Evolutionary conservation across 495 filamentous ascomycete species (phyloP).

Genomic region (Penicillium atrosanguineum): DNA sequence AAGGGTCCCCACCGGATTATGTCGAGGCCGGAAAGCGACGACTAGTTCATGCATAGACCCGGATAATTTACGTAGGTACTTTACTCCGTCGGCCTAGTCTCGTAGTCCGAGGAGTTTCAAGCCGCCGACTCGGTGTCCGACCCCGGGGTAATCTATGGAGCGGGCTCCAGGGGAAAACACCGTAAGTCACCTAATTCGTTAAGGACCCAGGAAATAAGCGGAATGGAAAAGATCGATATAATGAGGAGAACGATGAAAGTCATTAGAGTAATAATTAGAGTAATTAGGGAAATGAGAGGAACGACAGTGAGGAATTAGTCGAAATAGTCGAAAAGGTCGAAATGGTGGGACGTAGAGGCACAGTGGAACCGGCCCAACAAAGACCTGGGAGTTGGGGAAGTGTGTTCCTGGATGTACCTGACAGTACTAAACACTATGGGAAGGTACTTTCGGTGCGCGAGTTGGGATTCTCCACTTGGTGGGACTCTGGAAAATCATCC

Average conservation of each 20-base stretch:
- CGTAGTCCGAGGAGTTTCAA: not conserved
- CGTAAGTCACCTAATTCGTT: not conserved
- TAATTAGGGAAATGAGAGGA: not conserved
- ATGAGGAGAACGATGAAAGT: not conserved
- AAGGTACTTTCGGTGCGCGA: constrained; percentile 8
- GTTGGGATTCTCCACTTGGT: constrained; percentile 22
- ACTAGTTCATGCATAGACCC: not conserved
- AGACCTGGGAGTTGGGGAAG: constrained; percentile 20
- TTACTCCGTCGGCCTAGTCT: not conserved
- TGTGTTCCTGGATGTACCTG: constrained; percentile 10
- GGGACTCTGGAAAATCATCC: constrained; percentile 20
- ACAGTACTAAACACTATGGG: constrained; percentile 10
- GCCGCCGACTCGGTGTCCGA: not conserved
- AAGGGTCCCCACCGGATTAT: not conserved
- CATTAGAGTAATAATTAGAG: not conserved
- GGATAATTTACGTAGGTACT: not conserved
- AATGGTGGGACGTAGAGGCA: constrained; percentile 11
- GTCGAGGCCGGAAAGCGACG: not conserved
- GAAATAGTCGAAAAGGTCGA: too few relatives aligned
- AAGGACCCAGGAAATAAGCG: not conserved
- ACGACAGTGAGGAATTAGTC: too few relatives aligned
- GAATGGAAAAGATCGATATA: not conserved
- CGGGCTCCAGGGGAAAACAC: not conserved
- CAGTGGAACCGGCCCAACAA: constrained; percentile 28
- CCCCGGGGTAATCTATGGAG: not conserved